These are phyloP conservation scores for Teunomyces gatunensis DNA, from an alignment of 805 yeast species.

Conservation along the genomic window DNA sequence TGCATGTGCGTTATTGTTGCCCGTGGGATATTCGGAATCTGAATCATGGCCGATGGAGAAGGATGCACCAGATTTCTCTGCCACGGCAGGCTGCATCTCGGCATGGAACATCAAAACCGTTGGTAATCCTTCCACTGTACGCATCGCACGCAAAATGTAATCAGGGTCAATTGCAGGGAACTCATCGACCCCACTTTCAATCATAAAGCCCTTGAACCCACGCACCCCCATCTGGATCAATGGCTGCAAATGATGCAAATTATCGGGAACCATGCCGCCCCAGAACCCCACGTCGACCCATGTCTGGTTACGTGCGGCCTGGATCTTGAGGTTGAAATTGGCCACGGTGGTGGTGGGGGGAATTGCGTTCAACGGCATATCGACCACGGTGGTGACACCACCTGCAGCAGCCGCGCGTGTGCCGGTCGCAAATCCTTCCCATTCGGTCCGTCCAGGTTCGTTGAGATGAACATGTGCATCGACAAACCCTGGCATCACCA, in stretches of 20 bases:
- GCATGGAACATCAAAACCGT: constrained; percentile 92
- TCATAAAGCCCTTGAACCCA: constrained; percentile 90
- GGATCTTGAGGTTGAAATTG: constrained; percentile 69
- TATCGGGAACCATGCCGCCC: constrained; percentile 91
- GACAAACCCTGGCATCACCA: constrained; percentile 84
- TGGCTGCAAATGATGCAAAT: constrained; percentile 66
- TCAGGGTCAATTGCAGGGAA: constrained; percentile 75
- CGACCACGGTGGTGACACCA: constrained; percentile 93
- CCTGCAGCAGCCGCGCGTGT: constrained; percentile 94
- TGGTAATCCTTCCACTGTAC: constrained; percentile 53
- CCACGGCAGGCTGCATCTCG: constrained; percentile 61
- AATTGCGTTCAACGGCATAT: constrained; percentile 94
- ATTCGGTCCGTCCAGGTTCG: constrained; percentile 97
- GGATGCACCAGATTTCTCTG: neutral
- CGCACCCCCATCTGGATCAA: constrained; percentile 83
- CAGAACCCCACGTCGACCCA: constrained; percentile 96
- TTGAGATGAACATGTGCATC: constrained; percentile 93
- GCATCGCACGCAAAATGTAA: constrained; percentile 68
- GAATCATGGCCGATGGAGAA: constrained; percentile 5
- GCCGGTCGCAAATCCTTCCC: constrained; percentile 98
- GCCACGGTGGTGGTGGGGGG: constrained; percentile 90
- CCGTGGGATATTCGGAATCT: neutral
- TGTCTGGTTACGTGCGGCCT: constrained; percentile 76
- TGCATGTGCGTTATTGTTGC: neutral
- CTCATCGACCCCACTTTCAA: constrained; percentile 95